phyloP scores from a whole-genome alignment of 139 green algal genomes.

The Coelastrella sp. region DNA sequence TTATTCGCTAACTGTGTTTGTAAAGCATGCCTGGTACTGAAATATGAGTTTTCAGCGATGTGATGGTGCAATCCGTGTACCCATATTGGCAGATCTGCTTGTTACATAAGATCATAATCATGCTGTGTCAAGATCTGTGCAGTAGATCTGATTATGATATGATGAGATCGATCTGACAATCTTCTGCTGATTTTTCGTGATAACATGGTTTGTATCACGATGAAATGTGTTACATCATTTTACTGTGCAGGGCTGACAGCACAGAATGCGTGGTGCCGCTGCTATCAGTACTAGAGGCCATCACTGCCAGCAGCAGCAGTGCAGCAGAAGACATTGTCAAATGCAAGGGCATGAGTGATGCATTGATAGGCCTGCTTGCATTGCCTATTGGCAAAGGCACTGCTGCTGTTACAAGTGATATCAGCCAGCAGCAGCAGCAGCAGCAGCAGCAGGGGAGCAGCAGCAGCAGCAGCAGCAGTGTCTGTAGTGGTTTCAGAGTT shows the following conservation, averaged over 20 bases:
- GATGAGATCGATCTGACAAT: too few species aligned
- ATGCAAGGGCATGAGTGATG: slow-evolving; percentile 56
- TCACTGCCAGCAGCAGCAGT: slow-evolving; percentile 44
- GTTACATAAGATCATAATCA: too few species aligned
- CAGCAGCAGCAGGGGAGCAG: background rate
- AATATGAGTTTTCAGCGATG: too few species aligned
- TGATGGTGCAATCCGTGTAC: too few species aligned
- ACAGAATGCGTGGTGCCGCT: slow-evolving; percentile 49
- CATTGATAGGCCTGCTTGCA: slow-evolving; percentile 49
- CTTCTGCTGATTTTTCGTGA: too few species aligned
- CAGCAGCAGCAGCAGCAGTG: background rate
- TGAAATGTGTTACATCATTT: background rate
- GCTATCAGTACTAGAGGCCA: slow-evolving; percentile 58
- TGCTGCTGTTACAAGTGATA: background rate
- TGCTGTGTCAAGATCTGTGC: too few species aligned
- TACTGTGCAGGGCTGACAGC: background rate
- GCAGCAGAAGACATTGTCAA: slow-evolving; percentile 55
- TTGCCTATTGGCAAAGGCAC: background rate
- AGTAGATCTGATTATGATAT: too few species aligned
- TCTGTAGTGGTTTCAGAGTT: slow-evolving; percentile 2
- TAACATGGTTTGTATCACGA: background rate
- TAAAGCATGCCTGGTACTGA: too few species aligned
- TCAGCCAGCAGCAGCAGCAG: background rate
- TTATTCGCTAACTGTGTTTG: too few species aligned
- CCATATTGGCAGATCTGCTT: too few species aligned